Evolutionary conservation across 1,284 basidiomycete genomes (phyloP), one percentile per base, ranked within the genome.

Genomic region (Kalmanozyma brasiliensis): DNA sequence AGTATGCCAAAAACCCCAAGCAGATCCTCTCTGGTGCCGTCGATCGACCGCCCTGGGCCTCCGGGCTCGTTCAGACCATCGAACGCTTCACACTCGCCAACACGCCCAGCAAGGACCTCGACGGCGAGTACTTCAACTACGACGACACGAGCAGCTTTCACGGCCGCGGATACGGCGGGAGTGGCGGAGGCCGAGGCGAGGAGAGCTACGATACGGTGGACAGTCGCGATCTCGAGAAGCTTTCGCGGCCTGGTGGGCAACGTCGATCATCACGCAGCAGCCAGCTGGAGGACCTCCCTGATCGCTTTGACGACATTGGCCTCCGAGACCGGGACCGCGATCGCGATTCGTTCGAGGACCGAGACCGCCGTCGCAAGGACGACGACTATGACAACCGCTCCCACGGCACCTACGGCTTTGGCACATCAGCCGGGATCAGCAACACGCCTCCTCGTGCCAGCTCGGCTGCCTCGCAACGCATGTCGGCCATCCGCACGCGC

Each of bases 1-100:
- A 49, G 11, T 36, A 36, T 17, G 55, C 59, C 20, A 60, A 62
- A 33, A 73, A 74, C 3, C 61, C 78, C n/a, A 74, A 75, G 40
- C 62, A 78, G 46, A 76, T 82, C 41, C 66, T 82, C 9, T 52
- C 66, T 5, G 80, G 80, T 23, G 23, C 48, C 3, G 49, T 77
- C 20, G 73, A 77, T 5, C 41, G 53, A n/a, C 80, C 79, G 14
- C 26, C 46, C 4, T 79, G 64, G 55, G 65, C 76, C 17, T 24
- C 20, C 10, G 44, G 45, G 1, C 67, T 76, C 30, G 64, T 76
- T 32, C 49, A 49, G 29, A 74, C 64, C 22, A 69, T 75, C 43
- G 73, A 77, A 26, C 66, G 69, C n/a, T 61, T 76, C 64, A 76
- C 72, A 11, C 43, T 65, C 16, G 55, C 53, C 46, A 53, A 64